These are phyloP conservation scores for Monosporozyma servazzii DNA, from an alignment of 805 yeast genomes.

Conservation along the genomic window DNA sequence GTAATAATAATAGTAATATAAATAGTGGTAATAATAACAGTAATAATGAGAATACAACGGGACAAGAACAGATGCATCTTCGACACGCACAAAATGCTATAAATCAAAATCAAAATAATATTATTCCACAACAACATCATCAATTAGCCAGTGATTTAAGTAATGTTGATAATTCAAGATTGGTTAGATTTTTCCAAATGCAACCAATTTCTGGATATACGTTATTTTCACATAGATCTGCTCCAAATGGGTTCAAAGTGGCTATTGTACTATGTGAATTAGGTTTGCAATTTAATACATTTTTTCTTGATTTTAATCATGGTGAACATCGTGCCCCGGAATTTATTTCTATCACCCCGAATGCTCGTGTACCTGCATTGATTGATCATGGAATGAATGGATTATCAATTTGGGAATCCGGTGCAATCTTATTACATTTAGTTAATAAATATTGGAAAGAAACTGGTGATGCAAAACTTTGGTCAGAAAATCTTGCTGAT, in stretches of 20 bases:
- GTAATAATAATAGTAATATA: not conserved
- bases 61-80: conserved; percentile 4
- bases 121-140: conserved; percentile 7
- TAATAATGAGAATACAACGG: not conserved
- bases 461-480: conserved; percentile 54
- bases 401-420: conserved; percentile 87
- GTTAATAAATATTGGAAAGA: conserved; percentile 60
- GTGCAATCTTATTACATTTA: conserved; percentile 78
- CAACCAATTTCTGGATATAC: conserved; percentile 80
- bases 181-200: conserved; percentile 62
- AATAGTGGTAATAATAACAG: conserved; percentile 3
- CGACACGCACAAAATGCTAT: conserved; percentile 1
- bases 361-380: conserved; percentile 90
- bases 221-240: conserved; percentile 73
- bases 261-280: conserved; percentile 84
- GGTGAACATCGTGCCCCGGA: conserved; percentile 94
- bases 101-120: conserved; percentile 2
- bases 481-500: conserved; percentile 70
- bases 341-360: conserved; percentile 88
- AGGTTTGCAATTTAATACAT: conserved; percentile 67
- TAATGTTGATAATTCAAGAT: conserved; percentile 43
- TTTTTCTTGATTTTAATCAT: conserved; percentile 73
- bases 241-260: conserved; percentile 94
- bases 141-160: conserved; percentile 30
- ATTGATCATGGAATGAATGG: conserved; percentile 80